A percentile compares a stretch with the other conserved stretches of the same genome.
phyloP scores from a whole-genome alignment of 768 basidiomycete species.

The Boletus vermiculosoides region DNA sequence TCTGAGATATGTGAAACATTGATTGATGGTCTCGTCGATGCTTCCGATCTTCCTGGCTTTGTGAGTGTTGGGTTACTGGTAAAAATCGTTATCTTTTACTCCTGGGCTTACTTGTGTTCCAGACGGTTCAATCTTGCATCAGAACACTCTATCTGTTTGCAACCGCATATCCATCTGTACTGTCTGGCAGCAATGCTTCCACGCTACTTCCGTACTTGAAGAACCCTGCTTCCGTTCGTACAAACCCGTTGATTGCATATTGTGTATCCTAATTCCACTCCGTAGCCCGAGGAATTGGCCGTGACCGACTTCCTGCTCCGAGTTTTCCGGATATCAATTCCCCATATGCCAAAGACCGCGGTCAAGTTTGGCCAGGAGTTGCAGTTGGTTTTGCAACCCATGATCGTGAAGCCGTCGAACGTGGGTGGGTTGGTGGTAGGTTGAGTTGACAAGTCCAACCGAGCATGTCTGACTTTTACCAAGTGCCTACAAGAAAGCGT shows the following conservation, averaged over 20 bases:
- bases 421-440: conserved; percentile 65
- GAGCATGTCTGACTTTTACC: not conserved
- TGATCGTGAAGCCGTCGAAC: conserved; percentile 85
- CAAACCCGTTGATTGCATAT: not conserved
- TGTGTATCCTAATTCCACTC: not conserved
- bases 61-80: conserved; percentile 41
- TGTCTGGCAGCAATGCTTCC: conserved; percentile 82
- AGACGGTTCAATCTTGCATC: conserved; percentile 84
- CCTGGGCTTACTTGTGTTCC: not conserved
- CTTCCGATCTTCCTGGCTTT: conserved; percentile 73
- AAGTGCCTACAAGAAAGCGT: conserved; percentile 89
- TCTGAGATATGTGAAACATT: conserved; percentile 79
- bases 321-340: conserved; percentile 82
- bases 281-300: conserved; percentile 75
- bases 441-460: not conserved
- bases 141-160: conserved; percentile 82
- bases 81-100: not conserved
- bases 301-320: conserved; percentile 86
- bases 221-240: conserved; percentile 68
- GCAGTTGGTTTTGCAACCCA: conserved; percentile 76
- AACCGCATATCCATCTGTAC: conserved; percentile 76
- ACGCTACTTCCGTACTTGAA: conserved; percentile 90
- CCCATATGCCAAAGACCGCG: conserved; percentile 87
- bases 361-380: conserved; percentile 86
- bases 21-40: conserved; percentile 88